phyloP scores from a whole-genome alignment of 306 rosid genomes.

The Potentilla sterilis region DNA sequence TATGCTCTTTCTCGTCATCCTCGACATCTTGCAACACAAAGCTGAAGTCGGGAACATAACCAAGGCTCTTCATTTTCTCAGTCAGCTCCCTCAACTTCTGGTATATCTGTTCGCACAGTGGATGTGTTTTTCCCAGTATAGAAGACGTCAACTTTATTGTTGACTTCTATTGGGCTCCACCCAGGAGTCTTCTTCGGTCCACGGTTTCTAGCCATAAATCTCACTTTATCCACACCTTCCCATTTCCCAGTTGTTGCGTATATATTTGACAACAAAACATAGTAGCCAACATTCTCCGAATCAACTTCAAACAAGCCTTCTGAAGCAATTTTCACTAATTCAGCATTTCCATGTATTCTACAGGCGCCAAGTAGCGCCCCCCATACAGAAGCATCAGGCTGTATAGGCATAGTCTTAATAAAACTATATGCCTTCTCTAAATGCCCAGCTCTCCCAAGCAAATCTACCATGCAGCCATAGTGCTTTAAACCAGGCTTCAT shows the following conservation, averaged over 20 bases:
- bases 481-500: constrained; percentile 43
- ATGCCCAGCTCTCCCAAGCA: constrained; percentile 53
- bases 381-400: constrained; percentile 52
- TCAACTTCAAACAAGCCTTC: constrained; percentile 47
- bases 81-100: constrained; percentile 35
- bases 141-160: constrained; percentile 51
- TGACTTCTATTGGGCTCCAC: constrained; percentile 54
- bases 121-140: constrained; percentile 48
- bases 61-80: constrained; percentile 43
- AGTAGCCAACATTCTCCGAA: constrained; percentile 44
- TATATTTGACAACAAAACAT: constrained; percentile 46
- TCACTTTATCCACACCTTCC: constrained; percentile 49
- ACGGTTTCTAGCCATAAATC: constrained; percentile 43
- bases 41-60: constrained; percentile 44
- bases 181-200: constrained; percentile 49
- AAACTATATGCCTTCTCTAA: constrained; percentile 39
- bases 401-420: constrained; percentile 40
- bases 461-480: constrained; percentile 52
- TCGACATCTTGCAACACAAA: constrained; percentile 57
- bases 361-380: constrained; percentile 62
- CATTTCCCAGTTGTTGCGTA: constrained; percentile 43
- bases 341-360: constrained; percentile 48
- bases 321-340: constrained; percentile 42
- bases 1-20: constrained; percentile 52
- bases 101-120: constrained; percentile 42